Base-by-base conservation (phyloP, 441 rosid species). In the Aleurites moluccanus region DNA sequence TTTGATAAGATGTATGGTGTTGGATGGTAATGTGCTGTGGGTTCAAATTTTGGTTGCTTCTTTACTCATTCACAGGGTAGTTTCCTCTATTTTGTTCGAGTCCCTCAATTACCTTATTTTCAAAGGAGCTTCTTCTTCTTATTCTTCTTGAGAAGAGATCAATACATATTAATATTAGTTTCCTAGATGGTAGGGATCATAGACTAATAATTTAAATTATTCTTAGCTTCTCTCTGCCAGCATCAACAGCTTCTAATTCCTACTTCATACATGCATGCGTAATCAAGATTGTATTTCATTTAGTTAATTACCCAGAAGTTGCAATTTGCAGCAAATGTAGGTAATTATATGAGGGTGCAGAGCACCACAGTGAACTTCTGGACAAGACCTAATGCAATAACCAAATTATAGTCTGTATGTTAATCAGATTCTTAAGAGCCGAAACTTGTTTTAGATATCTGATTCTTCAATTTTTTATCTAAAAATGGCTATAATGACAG, bases 1-100 rank as follows among this genome's bases (percentile, higher is more conserved):
- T 89, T 90, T 81, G 98, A 93, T 75, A 72, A 66, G 74, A 82
- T 66, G 70, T 86, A 87, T 77, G 96, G 94, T 42, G 82, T 87
- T 70, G 93, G 93, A 64, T 69, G 81, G 75, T 67, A 74, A 23
- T 78, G 78, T 27, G 77, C 63, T 38, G 78, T 69, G 50, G 74
- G 77, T 40, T 68, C 81, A n/a, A 74, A 64, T 6, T 73, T 78
- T 42, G 70, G 74, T 3, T 63, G 74, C 56, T 78, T 69, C 74
- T 68, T 73, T 44, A 69, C 77, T 50, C 74, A 78, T 28, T 13
- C 44, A 30, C 18, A 73, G 18, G 77, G 81, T 20, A 78, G 74
- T 73, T 73, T 73, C 70, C 52, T 78, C 38, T 78, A 78, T 69
- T 78, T 78, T 64, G 33, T 71, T 0, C 1, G 77, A 53, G 47